Evolutionary conservation across 164 flowering plant species (phyloP), one percentile per base, ranked within the genome.

Genomic region (Aristolochia contorta): DNA sequence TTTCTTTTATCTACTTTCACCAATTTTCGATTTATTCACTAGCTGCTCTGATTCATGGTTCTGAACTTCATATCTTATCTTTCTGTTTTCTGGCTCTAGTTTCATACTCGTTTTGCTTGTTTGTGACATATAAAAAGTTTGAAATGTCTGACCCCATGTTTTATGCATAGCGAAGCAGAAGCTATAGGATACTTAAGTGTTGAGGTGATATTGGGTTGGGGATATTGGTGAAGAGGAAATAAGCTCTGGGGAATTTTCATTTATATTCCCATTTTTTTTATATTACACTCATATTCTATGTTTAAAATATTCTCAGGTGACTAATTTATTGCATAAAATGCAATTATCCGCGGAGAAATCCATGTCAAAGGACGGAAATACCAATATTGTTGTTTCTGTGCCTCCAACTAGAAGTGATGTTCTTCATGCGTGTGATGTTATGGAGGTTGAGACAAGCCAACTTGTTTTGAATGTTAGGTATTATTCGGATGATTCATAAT

Each of bases 381-480:
- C 65, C 68, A 72, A 41, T 48, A 69, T 94, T 25, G 60, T 47
- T 62, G 86, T 94, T 55, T 83, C 87, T 30, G 82, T 85, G 30
- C 99, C 99, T 57, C 96, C 99, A 41, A 94, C 89, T 50, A 83
- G 99, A 77, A 94, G 97, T 78, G 97, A 94, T 65, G 63, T 91
- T 60, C 96, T 94, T 68, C 96, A 91, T 72, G 81, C 97, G 19
- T 91, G 99, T 81, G 99, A 94, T 78, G 90, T 94, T 49, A 85
- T 91, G 81, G 97, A 94, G 99, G 99, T 93, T 81, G 24, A 54
- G 56, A 50, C 21, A 37, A 32, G 30, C 30, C 30, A 2, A 16
- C 3, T 32, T 2, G 15, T 18, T 20, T 15, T 50, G 20, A 20
- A 16, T 33, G 27, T 50, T 60, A 49, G 55, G 43, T 37, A 37